Base-by-base conservation (phyloP, 2,329 filamentous ascomycete species). In the Claviceps arundinis region DNA sequence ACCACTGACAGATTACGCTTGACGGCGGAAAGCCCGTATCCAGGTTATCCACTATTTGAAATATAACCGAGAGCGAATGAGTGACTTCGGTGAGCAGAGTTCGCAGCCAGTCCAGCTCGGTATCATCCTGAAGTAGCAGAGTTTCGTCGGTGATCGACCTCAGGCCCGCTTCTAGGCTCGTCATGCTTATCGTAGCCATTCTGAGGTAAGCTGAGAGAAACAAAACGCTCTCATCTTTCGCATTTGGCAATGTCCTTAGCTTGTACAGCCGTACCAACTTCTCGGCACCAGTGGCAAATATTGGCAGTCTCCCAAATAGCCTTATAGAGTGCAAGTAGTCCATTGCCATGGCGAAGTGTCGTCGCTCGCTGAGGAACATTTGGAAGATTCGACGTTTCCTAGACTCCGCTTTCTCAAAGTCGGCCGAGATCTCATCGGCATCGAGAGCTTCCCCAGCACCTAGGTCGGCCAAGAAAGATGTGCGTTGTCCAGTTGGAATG, bases 31-130 rank as follows among this genome's bases (percentile, higher is more conserved):
- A 77, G 47, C 73, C 66, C 17, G 69, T 69, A 40, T 72, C 65
- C 49, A 76, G 74, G 47, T 77, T 69, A 56, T 86, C 82, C 37
- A 89, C 68, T n/a, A 86, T 73, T 57, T 88, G 76, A 59, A 90
- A 87, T 24, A 89, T 70, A 16, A 89, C 73, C 48, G 88, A 83
- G 66, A 93, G 73, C 42, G 84, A 76, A 62, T 93, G 85, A 41
- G 85, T 73, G 44, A 85, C 76, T 65, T 95, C 88, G 14, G 81
- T 80, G 22, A 89, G 70, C 26, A 82, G 70, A 5, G 76, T 81
- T 51, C 75, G 74, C 24, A 77, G 67, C 81, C 84, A 91, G 50
- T 77, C 72, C 6, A 75, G 48, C 54, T 78, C 74, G 11, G 78
- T 58, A 38, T 78, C 75, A 24, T 81, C 80, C 1, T 75, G 72